These are phyloP conservation scores for Aspergillus pseudonomiae DNA, from an alignment of 2,329 filamentous ascomycete genomes.

Conservation along the genomic window DNA sequence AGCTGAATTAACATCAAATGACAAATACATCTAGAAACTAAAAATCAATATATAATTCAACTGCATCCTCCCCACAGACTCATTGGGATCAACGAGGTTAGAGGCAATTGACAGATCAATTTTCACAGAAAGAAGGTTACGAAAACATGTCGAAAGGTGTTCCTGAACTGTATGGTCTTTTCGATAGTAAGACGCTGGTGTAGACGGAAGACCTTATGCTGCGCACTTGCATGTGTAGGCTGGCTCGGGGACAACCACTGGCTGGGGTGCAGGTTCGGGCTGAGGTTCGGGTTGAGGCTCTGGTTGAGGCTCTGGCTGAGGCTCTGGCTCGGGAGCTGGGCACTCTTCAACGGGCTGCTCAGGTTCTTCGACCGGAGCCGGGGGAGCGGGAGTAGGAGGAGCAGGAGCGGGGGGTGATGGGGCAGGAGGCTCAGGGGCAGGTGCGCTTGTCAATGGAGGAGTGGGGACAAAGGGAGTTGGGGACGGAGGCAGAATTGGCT, in stretches of 20 bases:
- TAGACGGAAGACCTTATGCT: not conserved
- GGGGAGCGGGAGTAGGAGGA: slow-evolving; percentile 5
- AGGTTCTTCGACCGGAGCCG: not conserved
- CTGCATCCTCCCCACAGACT: not conserved
- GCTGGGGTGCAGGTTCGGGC: slow-evolving; percentile 8
- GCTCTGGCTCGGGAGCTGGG: slow-evolving; percentile 9
- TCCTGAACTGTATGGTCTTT: not conserved
- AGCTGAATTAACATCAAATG: not conserved
- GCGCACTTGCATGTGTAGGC: slow-evolving; percentile 13
- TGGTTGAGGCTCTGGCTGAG: slow-evolving; percentile 6
- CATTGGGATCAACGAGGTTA: not conserved
- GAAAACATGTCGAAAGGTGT: not conserved
- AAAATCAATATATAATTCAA: slow-evolving; percentile 6
- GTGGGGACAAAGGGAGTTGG: slow-evolving; percentile 8
- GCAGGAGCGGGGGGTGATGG: slow-evolving; percentile 3
- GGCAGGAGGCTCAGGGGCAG: not conserved
- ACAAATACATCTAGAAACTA: not conserved
- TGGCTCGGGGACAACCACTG: slow-evolving; percentile 2
- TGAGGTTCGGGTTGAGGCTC: slow-evolving; percentile 9
- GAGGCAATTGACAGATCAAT: slow-evolving; percentile 1
- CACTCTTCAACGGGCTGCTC: not conserved
- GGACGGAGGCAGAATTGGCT: slow-evolving; percentile 4
- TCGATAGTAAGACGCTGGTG: not conserved
- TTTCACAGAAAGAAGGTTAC: not conserved
- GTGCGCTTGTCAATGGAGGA: not conserved